Base-by-base conservation (phyloP, 352 stramenopile species). In the Albugo candida region DNA sequence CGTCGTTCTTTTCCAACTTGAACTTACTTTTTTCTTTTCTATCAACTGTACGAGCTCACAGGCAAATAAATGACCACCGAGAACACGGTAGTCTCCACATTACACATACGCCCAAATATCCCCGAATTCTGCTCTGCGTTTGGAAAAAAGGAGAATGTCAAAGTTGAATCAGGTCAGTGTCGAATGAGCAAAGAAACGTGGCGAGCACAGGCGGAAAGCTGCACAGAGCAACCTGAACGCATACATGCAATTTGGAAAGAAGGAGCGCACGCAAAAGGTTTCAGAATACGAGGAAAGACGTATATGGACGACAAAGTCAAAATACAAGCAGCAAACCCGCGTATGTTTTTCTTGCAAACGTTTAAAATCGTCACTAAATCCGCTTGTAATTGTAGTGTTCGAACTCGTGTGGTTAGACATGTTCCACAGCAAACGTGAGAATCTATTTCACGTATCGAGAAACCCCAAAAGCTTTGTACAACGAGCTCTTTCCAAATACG, bases 331-430 rank as follows among this genome's bases (percentile, higher is more conserved):
- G 67, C 79, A 20, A 65, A 66, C 14, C 69, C 76, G 14, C 49
- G 75, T 88, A 79, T 48, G 64, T 64, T 6, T 1, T 31, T 17
- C 13, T 51, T 16, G 51, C 11, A 11, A 18, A 37, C 10, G 19
- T 42, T 19, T 21, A 24, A 14, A 11, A 12, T 27, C 44, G 21
- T n/a, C 41, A 31, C 24, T 31, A 8, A 31, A 3, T 3, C 38
- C 38, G 38, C 38, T 43, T 43, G 3, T 3, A 8, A 8, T 14
- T 27, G 10, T 44, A 88, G 75, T 86, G 47, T 83, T 84, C 45
- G 76, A 86, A 46, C 60, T 89, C 31, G 49, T 89, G 38, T 89
- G 76, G 76, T 82, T 89, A 44, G 76, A 89, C 45, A 52, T 82
- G 27, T 82, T 89, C 47, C 70, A 65, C 45, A 72, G 76, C 38